Conservation (phyloP, 176 grass and related monocot genomes). For the Phyllostachys edulis region DNA sequence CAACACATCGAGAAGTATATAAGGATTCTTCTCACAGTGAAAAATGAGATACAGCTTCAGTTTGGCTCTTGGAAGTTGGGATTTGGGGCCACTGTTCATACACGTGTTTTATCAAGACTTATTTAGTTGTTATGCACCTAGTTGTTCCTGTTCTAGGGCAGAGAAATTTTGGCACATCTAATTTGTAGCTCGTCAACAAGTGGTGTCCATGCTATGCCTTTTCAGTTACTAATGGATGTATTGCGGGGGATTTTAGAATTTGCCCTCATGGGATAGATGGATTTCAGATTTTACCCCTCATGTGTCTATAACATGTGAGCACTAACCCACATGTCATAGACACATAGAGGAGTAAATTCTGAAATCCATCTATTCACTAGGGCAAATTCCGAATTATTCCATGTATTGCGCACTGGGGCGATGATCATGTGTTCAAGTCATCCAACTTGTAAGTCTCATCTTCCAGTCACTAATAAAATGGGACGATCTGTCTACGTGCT, state of each 20-base stretch:
- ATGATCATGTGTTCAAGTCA: background rate
- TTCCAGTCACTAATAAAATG: background rate
- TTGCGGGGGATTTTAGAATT: no score
- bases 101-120: background rate
- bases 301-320: no score
- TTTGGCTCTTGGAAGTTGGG: background rate
- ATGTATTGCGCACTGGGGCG: background rate
- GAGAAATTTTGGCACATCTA: background rate
- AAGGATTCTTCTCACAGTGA: conserved; percentile 16
- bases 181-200: background rate
- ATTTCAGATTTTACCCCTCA: no score
- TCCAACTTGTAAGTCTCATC: background rate
- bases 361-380: no score
- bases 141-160: background rate
- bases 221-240: background rate
- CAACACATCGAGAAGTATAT: background rate
- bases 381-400: no score
- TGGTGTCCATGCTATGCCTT: background rate
- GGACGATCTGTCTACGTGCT: background rate
- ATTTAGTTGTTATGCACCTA: background rate
- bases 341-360: no score
- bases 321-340: no score
- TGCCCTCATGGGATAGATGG: no score
- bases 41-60: background rate
- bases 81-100: background rate